Evolutionary conservation across 371 early-diverging fungal genomes (phyloP).

Genomic region (Zopfochytrium polystomum): DNA sequence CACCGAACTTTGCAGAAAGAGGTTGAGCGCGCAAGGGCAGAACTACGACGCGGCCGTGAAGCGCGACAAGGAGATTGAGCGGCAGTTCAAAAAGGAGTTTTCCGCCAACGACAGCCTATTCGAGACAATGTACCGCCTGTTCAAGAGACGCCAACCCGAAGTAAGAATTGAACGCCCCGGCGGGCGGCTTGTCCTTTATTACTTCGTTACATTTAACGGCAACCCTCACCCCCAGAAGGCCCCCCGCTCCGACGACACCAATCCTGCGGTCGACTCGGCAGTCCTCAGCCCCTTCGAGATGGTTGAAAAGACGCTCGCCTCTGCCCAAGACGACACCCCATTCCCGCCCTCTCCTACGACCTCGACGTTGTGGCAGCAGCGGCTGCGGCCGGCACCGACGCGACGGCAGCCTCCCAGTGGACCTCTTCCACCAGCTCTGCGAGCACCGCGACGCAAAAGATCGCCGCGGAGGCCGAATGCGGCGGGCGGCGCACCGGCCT

Average conservation of each 20-base stretch:
- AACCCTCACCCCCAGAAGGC: background rate
- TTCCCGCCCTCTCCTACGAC: constrained; percentile 26
- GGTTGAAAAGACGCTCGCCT: constrained; percentile 18
- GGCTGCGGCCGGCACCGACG: constrained; percentile 7
- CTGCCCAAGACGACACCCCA: constrained; percentile 11
- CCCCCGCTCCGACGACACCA: too few relatives aligned
- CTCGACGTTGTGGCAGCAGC: constrained; percentile 12
- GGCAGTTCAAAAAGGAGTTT: constrained; percentile 50
- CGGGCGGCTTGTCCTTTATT: background rate
- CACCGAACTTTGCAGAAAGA: constrained; percentile 40
- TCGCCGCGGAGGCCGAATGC: constrained; percentile 37
- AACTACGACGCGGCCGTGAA: constrained; percentile 41
- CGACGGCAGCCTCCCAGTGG: too few relatives aligned
- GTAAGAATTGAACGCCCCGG: background rate
- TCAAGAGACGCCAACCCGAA: constrained; percentile 39
- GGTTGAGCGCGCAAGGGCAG: constrained; percentile 45
- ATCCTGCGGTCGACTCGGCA: too few relatives aligned
- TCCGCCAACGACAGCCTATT: constrained; percentile 30
- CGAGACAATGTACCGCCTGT: constrained; percentile 42
- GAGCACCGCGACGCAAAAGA: constrained; percentile 47
- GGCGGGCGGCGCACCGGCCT: constrained; percentile 10
- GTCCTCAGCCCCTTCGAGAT: too few relatives aligned
- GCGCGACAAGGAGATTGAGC: constrained; percentile 54
- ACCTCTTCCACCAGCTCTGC: constrained; percentile 41
- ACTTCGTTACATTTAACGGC: background rate